Evolutionary conservation across 495 filamentous ascomycete genomes (phyloP), one percentile per base, ranked within the genome.

Genomic region (Sporormia fimetaria): DNA sequence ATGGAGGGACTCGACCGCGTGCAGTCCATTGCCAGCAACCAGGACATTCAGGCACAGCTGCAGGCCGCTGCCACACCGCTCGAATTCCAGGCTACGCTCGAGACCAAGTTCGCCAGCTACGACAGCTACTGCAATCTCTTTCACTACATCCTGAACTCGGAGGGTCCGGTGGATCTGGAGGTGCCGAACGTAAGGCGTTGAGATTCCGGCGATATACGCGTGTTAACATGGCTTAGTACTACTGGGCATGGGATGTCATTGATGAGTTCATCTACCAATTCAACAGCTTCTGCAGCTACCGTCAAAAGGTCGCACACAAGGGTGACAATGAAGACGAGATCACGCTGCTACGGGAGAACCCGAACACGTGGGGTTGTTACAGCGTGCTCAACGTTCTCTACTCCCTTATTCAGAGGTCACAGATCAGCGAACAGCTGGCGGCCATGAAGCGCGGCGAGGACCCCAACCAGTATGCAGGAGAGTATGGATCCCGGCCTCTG

Each of bases 261-360:
- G 90, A 98, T 57, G 90, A 98, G 59, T 98, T 98, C 68, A 96
- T 98, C 66, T 98, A 98, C 71, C 90, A 98, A 64, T 98, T 98
- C 71, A 95, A 98, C 70, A 92, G 85, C 25, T 98, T 96, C 70
- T 96, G 86, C 63, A 80, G 83, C 37, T 94, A 95, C 73, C 80
- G 90, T 52, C 83, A 90, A 52, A 78, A 85, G 24, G 75, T 95
- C 44, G 90, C 90, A 42, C 75, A 84, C 55, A 83, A 84, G 55
- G 81, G 71, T 49, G 78, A 79, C 60, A 85, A 83, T 56, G 78
- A 81, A 59, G 87, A 95, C 61, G 92, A 96, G 63, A 79, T 87
- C 44, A 69, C 79, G 65, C 69, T 94, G 34, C 78, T 98, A 44
- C 79, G 85, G 48, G 90, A 96, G 52, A 94, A 92, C 67, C 88